A percentile compares a stretch with the other conserved stretches of the same genome.
These are phyloP conservation scores for Acrocalymma vagum DNA, from an alignment of 2,329 filamentous ascomycete genomes.

Conservation along the genomic window DNA sequence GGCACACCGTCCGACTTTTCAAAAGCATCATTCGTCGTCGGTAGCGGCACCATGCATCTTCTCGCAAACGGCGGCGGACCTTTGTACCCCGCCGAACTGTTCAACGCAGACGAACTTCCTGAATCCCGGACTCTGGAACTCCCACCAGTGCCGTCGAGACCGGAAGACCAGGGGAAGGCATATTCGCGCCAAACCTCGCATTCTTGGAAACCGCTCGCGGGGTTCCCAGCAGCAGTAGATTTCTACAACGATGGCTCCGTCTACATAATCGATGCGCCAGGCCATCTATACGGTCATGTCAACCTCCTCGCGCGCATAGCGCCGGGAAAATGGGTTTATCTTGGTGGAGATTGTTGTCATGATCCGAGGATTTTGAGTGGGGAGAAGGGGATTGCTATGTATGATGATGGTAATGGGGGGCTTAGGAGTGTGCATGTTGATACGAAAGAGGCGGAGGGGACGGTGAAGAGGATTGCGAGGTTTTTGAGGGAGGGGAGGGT, in stretches of 20 bases:
- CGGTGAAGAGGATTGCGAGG: conserved; percentile 51
- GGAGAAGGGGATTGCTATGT: conserved; percentile 62
- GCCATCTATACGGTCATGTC: conserved; percentile 61
- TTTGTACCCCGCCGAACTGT: conserved; percentile 54
- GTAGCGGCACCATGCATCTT: conserved; percentile 44
- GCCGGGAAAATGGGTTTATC: conserved; percentile 54
- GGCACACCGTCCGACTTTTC: conserved; percentile 64
- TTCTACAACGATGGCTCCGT: conserved; percentile 57
- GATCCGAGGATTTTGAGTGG: conserved; percentile 60
- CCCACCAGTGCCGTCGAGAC: conserved; percentile 40
- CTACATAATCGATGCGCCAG: conserved; percentile 59
- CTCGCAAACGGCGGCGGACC: conserved; percentile 33
- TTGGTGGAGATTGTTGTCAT: conserved; percentile 64
- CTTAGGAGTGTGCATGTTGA: conserved; percentile 61
- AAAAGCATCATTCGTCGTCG: conserved; percentile 60
- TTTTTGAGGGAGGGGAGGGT: conserved; percentile 38
- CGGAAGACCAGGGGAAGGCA: conserved; percentile 29
- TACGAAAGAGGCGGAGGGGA: conserved; percentile 53
- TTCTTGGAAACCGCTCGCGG: conserved; percentile 54
- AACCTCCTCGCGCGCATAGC: conserved; percentile 57
- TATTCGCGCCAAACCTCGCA: conserved; percentile 20
- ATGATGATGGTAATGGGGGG: conserved; percentile 55
- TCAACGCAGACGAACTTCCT: conserved; percentile 55
- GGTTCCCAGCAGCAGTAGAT: conserved; percentile 57
- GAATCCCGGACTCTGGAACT: conserved; percentile 54